A percentile compares a stretch with the other conserved stretches of the same genome.
These are phyloP conservation scores for Mortierella sp. DNA, from an alignment of 371 early-diverging fungal species.

Conservation along the genomic window DNA sequence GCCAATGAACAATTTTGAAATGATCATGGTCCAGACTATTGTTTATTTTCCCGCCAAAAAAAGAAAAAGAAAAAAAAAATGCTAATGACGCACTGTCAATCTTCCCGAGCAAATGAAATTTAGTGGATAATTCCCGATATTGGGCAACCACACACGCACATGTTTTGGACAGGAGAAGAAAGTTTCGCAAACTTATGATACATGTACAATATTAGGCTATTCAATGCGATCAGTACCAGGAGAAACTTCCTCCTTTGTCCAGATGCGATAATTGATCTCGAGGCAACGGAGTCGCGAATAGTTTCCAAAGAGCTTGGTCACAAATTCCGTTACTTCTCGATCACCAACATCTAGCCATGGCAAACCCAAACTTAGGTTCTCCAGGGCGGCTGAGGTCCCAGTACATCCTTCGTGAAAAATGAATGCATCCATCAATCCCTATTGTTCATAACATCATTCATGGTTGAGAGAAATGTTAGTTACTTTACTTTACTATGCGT, in stretches of 20 bases:
- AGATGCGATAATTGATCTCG: conserved; percentile 24
- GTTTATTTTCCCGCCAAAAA: not conserved
- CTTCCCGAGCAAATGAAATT: not conserved
- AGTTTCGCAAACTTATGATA: too few relatives aligned
- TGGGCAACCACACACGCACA: not conserved
- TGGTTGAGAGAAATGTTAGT: too few relatives aligned
- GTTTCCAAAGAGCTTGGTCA: not conserved
- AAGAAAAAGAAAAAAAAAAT: not conserved
- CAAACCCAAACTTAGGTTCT: conserved; percentile 12
- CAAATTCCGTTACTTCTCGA: conserved; percentile 2
- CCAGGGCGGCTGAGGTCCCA: conserved; percentile 10
- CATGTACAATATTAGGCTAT: not conserved
- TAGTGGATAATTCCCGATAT: not conserved
- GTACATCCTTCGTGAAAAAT: not conserved
- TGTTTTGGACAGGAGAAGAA: too few relatives aligned
- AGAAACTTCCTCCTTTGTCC: conserved; percentile 12
- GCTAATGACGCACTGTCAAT: not conserved
- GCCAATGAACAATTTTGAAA: too few relatives aligned
- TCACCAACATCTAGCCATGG: conserved; percentile 23
- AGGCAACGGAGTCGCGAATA: not conserved
- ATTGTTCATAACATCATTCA: not conserved
- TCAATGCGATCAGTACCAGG: not conserved
- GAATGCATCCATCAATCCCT: conserved; percentile 26
- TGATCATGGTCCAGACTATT: not conserved
- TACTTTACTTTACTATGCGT: too few relatives aligned